Evolutionary conservation across 371 early-diverging fungal genomes (phyloP).

Genomic region (Saksenaea vasiformis): DNA sequence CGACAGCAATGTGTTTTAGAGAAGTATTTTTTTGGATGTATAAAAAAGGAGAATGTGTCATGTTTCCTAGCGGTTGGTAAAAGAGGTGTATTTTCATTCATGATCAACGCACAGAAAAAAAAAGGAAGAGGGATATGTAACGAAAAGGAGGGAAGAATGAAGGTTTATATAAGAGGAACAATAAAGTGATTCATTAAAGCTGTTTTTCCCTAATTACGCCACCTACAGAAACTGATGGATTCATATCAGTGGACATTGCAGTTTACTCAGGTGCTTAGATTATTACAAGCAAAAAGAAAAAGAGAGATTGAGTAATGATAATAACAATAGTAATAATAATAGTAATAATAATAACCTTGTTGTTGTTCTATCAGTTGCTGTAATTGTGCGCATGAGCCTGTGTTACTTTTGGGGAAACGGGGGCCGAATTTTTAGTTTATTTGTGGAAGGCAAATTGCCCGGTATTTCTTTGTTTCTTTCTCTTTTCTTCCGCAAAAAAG

Average conservation of each 20-base stretch:
- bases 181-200: not conserved
- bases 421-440: not conserved
- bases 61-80: not conserved
- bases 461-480: not conserved
- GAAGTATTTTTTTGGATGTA: not conserved
- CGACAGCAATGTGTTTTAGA: not conserved
- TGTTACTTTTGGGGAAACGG: not conserved
- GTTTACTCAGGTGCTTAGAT: not conserved
- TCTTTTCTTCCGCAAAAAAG: not conserved
- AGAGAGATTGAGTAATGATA: no score
- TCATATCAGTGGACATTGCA: not conserved
- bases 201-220: not conserved
- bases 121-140: not conserved
- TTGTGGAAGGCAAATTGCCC: not conserved
- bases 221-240: not conserved
- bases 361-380: not conserved
- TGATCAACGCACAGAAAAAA: not conserved
- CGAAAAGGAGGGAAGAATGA: not conserved
- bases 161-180: not conserved
- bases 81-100: not conserved
- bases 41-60: not conserved
- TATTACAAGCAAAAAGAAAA: not conserved
- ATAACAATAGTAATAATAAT: no score
- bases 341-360: no score
- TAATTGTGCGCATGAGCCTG: conserved; percentile 2